Evolutionary conservation across 768 basidiomycete species (phyloP).

Genomic region (Russula emetica): DNA sequence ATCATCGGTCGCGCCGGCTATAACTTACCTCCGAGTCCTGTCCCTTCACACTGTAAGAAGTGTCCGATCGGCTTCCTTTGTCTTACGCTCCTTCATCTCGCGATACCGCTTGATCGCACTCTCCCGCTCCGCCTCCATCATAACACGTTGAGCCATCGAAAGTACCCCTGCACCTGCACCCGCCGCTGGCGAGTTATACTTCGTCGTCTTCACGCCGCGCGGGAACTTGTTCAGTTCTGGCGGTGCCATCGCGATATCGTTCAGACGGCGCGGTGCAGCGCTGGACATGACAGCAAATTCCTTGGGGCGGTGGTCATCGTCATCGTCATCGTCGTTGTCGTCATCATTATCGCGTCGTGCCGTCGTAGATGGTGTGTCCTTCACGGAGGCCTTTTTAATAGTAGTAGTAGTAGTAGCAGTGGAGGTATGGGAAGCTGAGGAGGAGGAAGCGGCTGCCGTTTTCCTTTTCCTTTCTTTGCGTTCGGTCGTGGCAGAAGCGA

Average conservation of each 20-base stretch:
- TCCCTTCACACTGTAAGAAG: background rate
- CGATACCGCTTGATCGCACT: constrained; percentile 64
- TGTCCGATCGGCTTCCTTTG: constrained; percentile 32
- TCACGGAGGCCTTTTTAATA: background rate
- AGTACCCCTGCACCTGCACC: constrained; percentile 41
- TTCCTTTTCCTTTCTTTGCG: constrained; percentile 44
- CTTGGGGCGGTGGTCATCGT: constrained; percentile 30
- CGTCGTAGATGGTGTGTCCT: background rate
- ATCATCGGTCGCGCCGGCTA: background rate
- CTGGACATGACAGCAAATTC: constrained; percentile 52
- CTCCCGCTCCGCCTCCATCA: constrained; percentile 75
- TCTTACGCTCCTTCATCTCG: constrained; percentile 51
- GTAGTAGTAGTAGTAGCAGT: background rate
- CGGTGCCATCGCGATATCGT: constrained; percentile 67
- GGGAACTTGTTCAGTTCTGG: constrained; percentile 57
- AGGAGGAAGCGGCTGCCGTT: background rate
- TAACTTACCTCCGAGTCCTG: no score
- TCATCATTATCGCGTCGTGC: background rate
- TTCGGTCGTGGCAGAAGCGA: constrained; percentile 48
- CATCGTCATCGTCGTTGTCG: background rate
- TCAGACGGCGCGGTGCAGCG: constrained; percentile 59
- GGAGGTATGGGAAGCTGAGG: background rate
- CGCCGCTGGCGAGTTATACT: background rate
- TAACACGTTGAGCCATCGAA: constrained; percentile 68
- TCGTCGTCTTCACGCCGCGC: constrained; percentile 40